These are phyloP conservation scores for Ustilago nuda DNA, from an alignment of 1,284 basidiomycete genomes.

Conservation along the genomic window DNA sequence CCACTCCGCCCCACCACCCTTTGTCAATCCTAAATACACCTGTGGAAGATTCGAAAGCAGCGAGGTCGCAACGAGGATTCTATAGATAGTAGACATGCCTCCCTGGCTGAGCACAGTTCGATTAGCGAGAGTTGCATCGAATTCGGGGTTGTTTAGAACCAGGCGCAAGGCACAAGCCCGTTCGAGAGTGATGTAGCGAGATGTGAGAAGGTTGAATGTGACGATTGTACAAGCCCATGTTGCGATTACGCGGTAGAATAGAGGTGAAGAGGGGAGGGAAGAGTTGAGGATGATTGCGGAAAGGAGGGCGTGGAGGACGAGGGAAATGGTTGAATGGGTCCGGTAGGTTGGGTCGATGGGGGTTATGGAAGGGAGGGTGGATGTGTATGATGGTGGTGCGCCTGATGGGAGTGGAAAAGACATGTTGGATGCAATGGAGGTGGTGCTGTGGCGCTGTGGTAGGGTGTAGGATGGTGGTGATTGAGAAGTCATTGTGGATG, in stretches of 20 bases:
- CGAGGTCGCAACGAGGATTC: slow-evolving; percentile 5
- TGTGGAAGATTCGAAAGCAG: slow-evolving; percentile 17
- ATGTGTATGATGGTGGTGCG: slow-evolving; percentile 1
- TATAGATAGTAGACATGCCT: slow-evolving; percentile 24
- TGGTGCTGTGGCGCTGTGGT: neutral
- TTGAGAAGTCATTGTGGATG: neutral
- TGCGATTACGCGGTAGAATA: neutral
- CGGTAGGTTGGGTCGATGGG: neutral
- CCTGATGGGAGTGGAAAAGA: too few species aligned
- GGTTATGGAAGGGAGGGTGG: neutral
- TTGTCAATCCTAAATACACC: neutral
- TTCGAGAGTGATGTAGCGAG: slow-evolving; percentile 15
- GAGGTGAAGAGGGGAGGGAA: neutral
- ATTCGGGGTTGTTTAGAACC: neutral
- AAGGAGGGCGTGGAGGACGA: neutral
- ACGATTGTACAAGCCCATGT: neutral
- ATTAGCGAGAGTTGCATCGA: neutral
- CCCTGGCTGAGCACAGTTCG: slow-evolving; percentile 10
- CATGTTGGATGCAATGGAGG: neutral
- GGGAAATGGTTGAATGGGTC: neutral
- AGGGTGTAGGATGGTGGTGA: neutral
- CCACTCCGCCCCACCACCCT: neutral
- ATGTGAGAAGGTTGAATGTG: slow-evolving; percentile 14
- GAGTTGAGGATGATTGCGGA: neutral
- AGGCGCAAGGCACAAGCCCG: slow-evolving; percentile 11